Base-by-base conservation (phyloP, 2,329 filamentous ascomycete species). In the Camptophora hylomeconis region DNA sequence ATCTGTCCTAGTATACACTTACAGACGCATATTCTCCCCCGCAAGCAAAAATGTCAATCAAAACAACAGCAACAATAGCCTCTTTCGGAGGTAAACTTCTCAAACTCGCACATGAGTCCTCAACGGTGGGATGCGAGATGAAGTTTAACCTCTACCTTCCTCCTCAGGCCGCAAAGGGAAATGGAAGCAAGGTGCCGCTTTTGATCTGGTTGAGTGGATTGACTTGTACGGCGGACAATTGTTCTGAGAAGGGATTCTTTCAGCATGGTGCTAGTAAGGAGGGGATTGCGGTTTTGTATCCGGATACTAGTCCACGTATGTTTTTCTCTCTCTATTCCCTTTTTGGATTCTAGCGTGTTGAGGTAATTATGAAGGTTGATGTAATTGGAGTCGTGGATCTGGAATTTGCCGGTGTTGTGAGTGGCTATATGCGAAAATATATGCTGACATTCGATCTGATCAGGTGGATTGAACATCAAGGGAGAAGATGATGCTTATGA, bases 81-180 rank as follows among this genome's bases (percentile, higher is more conserved):
- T 81, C 75, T 54, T 95, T 94, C 53, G 87, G 86, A 52, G 89
- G 89, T 52, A 84, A 84, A 60, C 78, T 98, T 36, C 72, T 93
- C 46, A 95, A 98, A 67, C 80, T 98, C 38, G 74, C 77, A 46
- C 89, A 98, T 69, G 60, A 76, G 51, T 83, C 86, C 32, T 61
- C 68, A 42, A 68, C 72, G 37, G 92, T 83, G 33, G 73, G 72
- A 46, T 93, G 83, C 44, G 75, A 84, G 47, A 98, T 95, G 87
- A 73, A 72, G 52, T 72, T 95, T 50, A 92, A 92, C 61, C 68
- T 98, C 46, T 98, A 81, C 63, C 69, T 98, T 3, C 89, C 89
- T 14, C 74, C 81, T 2, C 65, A 75, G 46, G 72, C 80, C 32
- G 58, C 67, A 38, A 46, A 55, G 10, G 46, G 56, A 27, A 30